phyloP scores from a whole-genome alignment of 345 rosid species.

The Alliaria petiolata region DNA sequence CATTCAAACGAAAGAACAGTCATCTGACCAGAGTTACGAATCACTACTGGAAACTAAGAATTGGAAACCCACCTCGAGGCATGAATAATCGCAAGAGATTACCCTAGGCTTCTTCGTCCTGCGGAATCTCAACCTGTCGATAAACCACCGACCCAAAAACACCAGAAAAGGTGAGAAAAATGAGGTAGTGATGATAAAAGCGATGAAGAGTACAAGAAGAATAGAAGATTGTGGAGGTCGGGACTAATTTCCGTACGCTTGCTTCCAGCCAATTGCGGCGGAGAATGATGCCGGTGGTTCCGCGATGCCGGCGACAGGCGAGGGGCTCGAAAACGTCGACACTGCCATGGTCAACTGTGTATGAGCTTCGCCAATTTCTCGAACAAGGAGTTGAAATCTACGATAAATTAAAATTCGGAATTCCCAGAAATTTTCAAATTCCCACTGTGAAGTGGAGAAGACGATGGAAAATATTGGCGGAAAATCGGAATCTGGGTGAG shows the following conservation, averaged over 20 bases:
- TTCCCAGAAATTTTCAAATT: not conserved
- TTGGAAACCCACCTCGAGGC: conserved; percentile 58
- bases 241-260: not conserved
- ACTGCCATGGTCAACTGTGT: not conserved
- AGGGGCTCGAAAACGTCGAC: conserved; percentile 7
- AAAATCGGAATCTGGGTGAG: not conserved
- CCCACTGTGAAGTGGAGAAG: not conserved
- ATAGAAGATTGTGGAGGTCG: not conserved
- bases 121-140: conserved; percentile 32
- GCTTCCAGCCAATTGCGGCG: conserved; percentile 8
- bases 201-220: not conserved
- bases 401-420: not conserved
- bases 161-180: not conserved
- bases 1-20: not conserved
- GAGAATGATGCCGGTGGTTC: conserved; percentile 15
- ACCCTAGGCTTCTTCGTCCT: conserved; percentile 15
- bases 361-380: not conserved
- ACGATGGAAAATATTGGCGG: not conserved
- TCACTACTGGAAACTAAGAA: not conserved
- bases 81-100: conserved; percentile 52
- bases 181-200: not conserved
- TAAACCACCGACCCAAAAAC: not conserved
- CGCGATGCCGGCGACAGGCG: not conserved
- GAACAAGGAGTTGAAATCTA: not conserved
- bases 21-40: not conserved